phyloP scores from a whole-genome alignment of 257 asterid species.

The Solanum dulcamara region DNA sequence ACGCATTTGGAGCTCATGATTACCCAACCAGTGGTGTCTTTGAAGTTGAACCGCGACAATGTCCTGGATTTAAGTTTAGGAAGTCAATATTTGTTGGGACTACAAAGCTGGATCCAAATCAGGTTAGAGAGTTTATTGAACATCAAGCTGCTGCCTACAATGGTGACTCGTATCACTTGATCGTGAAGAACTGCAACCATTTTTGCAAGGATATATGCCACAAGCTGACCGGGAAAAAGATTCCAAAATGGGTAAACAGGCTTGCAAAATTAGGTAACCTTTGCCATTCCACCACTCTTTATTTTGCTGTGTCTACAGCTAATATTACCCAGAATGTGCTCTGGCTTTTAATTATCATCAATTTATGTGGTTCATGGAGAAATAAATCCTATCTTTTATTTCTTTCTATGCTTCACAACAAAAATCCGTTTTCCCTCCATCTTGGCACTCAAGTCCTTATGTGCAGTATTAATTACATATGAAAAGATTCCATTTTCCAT shows the following conservation, averaged over 20 bases:
- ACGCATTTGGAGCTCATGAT: constrained; percentile 93
- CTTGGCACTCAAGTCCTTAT: not conserved
- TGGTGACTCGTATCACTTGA: constrained; percentile 83
- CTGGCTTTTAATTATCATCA: not conserved
- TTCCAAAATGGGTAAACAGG: constrained; percentile 95
- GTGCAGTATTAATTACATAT: not conserved
- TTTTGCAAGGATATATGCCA: constrained; percentile 81
- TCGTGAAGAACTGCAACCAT: constrained; percentile 91
- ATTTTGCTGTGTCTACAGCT: not conserved
- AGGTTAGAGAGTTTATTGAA: constrained; percentile 78
- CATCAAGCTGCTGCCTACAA: constrained; percentile 69
- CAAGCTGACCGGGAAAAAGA: constrained; percentile 65
- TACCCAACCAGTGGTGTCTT: constrained; percentile 83
- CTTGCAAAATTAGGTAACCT: constrained; percentile 75
- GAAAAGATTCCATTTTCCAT: not conserved
- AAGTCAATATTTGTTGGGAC: constrained; percentile 75
- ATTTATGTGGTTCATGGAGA: not conserved
- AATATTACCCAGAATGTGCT: not conserved
- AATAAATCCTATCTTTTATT: not conserved
- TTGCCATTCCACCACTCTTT: not conserved
- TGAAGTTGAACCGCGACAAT: constrained; percentile 88
- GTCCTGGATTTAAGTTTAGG: constrained; percentile 89
- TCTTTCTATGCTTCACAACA: not conserved
- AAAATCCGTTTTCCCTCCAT: not conserved
- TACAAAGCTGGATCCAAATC: constrained; percentile 46